Evolutionary conservation across 2,329 filamentous ascomycete genomes (phyloP).

Genomic region (Seiridium unicorne): DNA sequence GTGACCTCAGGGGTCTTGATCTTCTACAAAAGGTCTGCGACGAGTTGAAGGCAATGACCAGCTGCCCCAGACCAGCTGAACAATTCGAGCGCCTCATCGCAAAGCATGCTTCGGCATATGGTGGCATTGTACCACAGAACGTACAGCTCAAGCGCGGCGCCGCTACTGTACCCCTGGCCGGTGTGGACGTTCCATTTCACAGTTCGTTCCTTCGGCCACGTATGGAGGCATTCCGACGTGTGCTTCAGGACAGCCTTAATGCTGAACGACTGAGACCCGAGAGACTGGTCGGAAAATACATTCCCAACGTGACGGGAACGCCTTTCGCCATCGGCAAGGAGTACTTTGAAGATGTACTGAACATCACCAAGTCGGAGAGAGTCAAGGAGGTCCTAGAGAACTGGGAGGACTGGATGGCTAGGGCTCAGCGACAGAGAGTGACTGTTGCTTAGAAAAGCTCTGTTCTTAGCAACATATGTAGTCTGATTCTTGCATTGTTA

Average conservation of each 20-base stretch:
- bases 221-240: slow-evolving; percentile 25
- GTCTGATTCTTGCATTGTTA: too few relatives aligned
- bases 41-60: slow-evolving; percentile 51
- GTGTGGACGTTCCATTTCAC: slow-evolving; percentile 32
- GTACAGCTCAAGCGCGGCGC: slow-evolving; percentile 19
- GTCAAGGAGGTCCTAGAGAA: slow-evolving; percentile 18
- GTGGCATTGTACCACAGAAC: slow-evolving; percentile 5
- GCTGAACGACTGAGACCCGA: slow-evolving; percentile 20
- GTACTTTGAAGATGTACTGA: slow-evolving; percentile 22
- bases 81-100: slow-evolving; percentile 29
- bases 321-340: slow-evolving; percentile 26
- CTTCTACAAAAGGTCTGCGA: slow-evolving; percentile 60
- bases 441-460: neutral
- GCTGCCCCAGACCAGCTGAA: neutral
- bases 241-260: slow-evolving; percentile 22
- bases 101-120: slow-evolving; percentile 8
- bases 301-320: slow-evolving; percentile 32
- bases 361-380: slow-evolving; percentile 17
- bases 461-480: neutral
- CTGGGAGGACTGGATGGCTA: slow-evolving; percentile 28
- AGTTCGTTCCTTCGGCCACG: slow-evolving; percentile 21
- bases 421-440: slow-evolving; percentile 8
- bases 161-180: slow-evolving; percentile 27
- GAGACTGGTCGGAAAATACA: slow-evolving; percentile 27
- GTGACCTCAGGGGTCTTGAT: slow-evolving; percentile 27